phyloP scores from a whole-genome alignment of 495 filamentous ascomycete species.

The Neurospora tetraspora region DNA sequence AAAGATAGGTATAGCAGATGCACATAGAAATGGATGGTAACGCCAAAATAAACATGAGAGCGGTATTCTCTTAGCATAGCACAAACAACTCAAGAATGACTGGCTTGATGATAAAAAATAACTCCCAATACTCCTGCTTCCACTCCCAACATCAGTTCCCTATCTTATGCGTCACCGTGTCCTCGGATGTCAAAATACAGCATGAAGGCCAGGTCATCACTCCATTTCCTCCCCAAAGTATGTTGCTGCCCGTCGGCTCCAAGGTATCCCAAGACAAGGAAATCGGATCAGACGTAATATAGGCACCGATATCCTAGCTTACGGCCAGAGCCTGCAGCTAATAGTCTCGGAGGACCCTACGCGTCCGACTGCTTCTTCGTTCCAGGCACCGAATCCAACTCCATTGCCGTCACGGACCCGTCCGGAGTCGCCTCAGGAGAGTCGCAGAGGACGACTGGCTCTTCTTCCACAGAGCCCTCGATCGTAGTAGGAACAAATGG shows the following conservation, averaged over 20 bases:
- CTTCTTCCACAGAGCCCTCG: constrained; percentile 38
- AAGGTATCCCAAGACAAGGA: background rate
- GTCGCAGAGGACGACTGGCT: constrained; percentile 25
- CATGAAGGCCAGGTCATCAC: background rate
- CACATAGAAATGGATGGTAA: background rate
- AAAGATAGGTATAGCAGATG: background rate
- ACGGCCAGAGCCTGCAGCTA: background rate
- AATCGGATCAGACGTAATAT: background rate
- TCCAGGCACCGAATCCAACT: constrained; percentile 2
- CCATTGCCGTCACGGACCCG: constrained; percentile 3
- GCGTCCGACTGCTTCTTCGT: background rate
- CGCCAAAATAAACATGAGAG: background rate
- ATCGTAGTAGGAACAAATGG: constrained; percentile 34
- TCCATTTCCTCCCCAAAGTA: background rate
- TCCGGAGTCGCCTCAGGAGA: constrained; percentile 13
- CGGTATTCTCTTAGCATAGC: background rate
- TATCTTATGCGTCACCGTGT: background rate
- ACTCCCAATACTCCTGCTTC: background rate
- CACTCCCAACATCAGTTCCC: background rate
- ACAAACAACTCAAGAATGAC: background rate
- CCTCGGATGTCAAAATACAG: background rate
- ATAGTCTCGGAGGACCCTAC: background rate
- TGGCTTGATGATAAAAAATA: background rate
- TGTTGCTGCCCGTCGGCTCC: background rate
- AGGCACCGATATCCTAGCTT: background rate